Evolutionary conservation across 192 early-diverging fungal genomes (phyloP).

Genomic region (Coemansia sp.): DNA sequence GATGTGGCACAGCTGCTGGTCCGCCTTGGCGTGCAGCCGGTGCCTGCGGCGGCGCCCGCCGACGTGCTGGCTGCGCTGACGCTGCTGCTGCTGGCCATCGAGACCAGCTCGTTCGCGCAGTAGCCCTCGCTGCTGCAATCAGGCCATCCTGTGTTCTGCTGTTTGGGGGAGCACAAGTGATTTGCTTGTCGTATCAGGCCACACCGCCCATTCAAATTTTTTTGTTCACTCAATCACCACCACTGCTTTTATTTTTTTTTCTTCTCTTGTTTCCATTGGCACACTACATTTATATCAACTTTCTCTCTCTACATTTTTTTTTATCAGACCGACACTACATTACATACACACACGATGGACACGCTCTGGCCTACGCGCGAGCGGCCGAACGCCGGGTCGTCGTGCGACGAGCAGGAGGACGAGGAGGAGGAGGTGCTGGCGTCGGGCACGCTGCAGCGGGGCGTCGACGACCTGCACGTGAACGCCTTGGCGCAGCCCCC

Average conservation of each 20-base stretch:
- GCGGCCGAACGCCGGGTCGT: too few relatives aligned
- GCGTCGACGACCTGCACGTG: too few relatives aligned
- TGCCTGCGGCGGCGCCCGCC: not conserved
- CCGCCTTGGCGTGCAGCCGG: conserved; percentile 12
- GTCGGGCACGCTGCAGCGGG: too few relatives aligned
- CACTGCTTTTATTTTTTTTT: not conserved
- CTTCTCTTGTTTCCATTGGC: not conserved
- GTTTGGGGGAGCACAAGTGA: too few relatives aligned
- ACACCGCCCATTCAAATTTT: not conserved
- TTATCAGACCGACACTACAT: too few relatives aligned
- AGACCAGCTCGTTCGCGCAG: conserved; percentile 25
- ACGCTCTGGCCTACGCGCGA: too few relatives aligned
- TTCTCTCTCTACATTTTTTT: not conserved
- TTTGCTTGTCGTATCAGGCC: not conserved
- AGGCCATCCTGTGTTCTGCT: too few relatives aligned
- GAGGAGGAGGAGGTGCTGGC: too few relatives aligned
- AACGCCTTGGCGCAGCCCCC: too few relatives aligned
- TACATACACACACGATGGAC: not conserved
- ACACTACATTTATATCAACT: not conserved
- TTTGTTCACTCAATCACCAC: not conserved
- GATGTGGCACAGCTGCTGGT: conserved; percentile 32
- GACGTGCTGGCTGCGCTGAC: conserved; percentile 17
- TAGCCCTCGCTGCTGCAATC: not conserved
- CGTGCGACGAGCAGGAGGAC: too few relatives aligned
- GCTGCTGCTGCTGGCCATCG: conserved; percentile 38